Evolutionary conservation across 306 rosid species (phyloP), one percentile per base, ranked within the genome.

Genomic region (Lagenaria siceraria): DNA sequence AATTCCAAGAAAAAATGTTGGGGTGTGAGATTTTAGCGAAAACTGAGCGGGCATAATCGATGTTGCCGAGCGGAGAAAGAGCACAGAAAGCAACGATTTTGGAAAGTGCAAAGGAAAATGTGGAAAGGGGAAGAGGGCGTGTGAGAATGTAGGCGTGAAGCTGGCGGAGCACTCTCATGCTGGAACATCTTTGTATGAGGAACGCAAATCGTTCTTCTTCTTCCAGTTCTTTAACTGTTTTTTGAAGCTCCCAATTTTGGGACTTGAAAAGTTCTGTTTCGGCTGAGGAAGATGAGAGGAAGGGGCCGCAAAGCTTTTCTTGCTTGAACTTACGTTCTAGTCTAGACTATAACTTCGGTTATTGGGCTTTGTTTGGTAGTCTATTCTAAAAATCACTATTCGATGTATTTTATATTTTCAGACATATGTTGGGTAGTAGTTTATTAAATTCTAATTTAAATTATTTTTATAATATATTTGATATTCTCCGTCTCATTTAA

Each of bases 61-160:
- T 53, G 79, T 78, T 68, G 27, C 77, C 79, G 25, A 72, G 14
- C 10, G 85, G 70, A 35, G 84, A 81, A 4, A 81, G 74, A 17
- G 84, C 77, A 24, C 78, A 77, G 36, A 82, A 82, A 59, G 63
- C 81, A 10, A 51, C 63, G 60, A 78, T 74, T 74, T 78, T 82
- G 72, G 82, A 82, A 13, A 82, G 66, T 15, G 75, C 78, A n/a
- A 81, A 77, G 69, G 84, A 77, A 56, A 81, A 40, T 19, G 83
- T 31, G 77, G 80, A 22, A 40, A 76, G 40, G 49, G 83, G 83
- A 40, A 76, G 54, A 19, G 56, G 10, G 61, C 78, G 78, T 11
- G 81, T 76, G 73, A 77, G 78, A 46, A 77, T 17, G 54, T 43
- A 35, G 19, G 78, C 74, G 78, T 77, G 84, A 29, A 77, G 74